Evolutionary conservation across 139 green algal genomes (phyloP), one percentile per base, ranked within the genome.

Genomic region (Micromonas commoda): DNA sequence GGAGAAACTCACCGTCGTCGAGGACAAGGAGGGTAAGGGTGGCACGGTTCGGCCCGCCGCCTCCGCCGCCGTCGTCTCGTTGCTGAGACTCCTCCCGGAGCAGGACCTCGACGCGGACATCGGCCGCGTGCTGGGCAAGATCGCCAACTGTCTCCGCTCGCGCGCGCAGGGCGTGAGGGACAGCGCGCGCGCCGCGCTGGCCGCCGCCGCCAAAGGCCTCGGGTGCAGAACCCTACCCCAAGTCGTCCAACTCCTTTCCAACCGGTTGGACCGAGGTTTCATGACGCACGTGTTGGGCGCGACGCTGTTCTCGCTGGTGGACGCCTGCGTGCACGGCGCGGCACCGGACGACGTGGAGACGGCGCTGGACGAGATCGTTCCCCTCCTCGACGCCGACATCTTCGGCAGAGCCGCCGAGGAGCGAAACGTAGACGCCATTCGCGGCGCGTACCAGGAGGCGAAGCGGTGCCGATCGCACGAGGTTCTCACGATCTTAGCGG

Each of bases 41-140:
- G 81, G 66, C 0, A 86, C 45, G 9, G 45, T 91, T 33, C 77
- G 91, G 0, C 85, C 89, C 9, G 88, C 89, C 21, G 90, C 96
- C 57, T 91, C 89, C 1, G 73, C 94, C 63, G 92, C 91, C 21
- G 52, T 96, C 5, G 87, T 94, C 26, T 93, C 94, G 82, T 80
- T 96, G 52, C 81, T 94, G 37, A 85, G 85, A 77, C 83, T 92
- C 72, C 86, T 97, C 75, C 92, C 92, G 9, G 45, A 9, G 45
- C 45, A 16, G 9, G 45, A 57, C 16, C 45, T 57, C 3, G 52
- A 74, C 26, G 82, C 82, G 34, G 86, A 82, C n/a, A 84, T 90
- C 79, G 66, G 77, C 1, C 37, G 63, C 4, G 85, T 90, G 75
- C 88, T 97, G 76, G 90, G 91, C 0, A 81, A 83, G 26, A 82